Percentiles rank a stretch among this genome's conserved stretches.
Evolutionary conservation across 2,329 filamentous ascomycete genomes (phyloP).

Genomic region (Colletotrichum orbiculare): DNA sequence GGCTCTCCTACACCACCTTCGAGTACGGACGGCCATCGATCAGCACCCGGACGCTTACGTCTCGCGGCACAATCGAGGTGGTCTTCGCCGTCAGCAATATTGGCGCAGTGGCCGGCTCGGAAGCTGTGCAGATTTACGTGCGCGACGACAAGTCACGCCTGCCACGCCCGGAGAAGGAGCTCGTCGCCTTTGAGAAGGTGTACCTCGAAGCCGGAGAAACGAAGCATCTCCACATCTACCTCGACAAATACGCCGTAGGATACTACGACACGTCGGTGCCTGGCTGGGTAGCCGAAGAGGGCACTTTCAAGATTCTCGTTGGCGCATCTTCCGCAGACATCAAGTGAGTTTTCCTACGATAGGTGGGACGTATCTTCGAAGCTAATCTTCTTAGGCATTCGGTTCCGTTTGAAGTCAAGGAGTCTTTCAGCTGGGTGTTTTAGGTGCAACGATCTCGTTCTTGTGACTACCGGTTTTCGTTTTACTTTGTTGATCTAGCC

Average conservation of each 20-base stretch:
- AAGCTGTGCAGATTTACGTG: conserved; percentile 77
- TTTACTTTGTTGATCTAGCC: neutral
- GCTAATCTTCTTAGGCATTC: conserved; percentile 40
- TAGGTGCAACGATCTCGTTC: conserved; percentile 42
- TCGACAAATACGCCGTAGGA: conserved; percentile 64
- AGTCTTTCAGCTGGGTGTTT: conserved; percentile 75
- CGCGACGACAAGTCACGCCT: conserved; percentile 71
- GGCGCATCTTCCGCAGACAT: conserved; percentile 73
- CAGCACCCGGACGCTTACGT: conserved; percentile 51
- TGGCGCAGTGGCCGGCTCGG: conserved; percentile 65
- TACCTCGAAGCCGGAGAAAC: conserved; percentile 67
- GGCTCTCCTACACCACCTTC: conserved; percentile 79
- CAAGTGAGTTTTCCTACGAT: conserved; percentile 37
- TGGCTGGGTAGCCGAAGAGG: conserved; percentile 75
- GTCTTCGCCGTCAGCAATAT: conserved; percentile 64
- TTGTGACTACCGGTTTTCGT: neutral
- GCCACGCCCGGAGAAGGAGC: conserved; percentile 76
- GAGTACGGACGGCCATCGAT: conserved; percentile 69
- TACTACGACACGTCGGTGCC: conserved; percentile 71
- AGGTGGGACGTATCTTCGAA: too few species aligned
- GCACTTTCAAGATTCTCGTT: conserved; percentile 68
- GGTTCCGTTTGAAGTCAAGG: conserved; percentile 66
- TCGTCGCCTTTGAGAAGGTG: conserved; percentile 76
- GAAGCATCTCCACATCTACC: conserved; percentile 55
- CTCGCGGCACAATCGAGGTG: conserved; percentile 55